Base-by-base conservation (phyloP, 2,329 filamentous ascomycete genomes). In the Hymenoscyphus salicellus region DNA sequence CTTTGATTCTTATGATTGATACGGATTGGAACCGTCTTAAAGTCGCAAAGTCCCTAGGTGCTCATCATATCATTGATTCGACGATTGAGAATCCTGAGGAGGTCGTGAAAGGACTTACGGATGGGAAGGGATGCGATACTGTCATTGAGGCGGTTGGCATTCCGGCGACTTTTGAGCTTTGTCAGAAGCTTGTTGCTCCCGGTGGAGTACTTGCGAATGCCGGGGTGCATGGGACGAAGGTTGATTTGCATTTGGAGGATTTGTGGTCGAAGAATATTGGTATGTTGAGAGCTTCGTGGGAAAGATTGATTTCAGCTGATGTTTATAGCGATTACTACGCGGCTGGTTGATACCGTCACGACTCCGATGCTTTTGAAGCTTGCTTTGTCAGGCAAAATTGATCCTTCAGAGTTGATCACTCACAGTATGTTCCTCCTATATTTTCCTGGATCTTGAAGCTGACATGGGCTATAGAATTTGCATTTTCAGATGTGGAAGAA, bases 151-250 rank as follows among this genome's bases (percentile, higher is more conserved):
- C 36, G 2, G 36, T 38, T 14, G 36, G 36, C 1, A 76, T 83
- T 8, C 82, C 82, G 0, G 77, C 77, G 0, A 85, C 82, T 0
- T 85, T 86, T 70, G 77, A 81, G 17, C 74, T 85, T 52, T 82
- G 80, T 61, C 84, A 87, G 72, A 75, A 80, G 7, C 70, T 87
- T 28, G 78, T 87, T 10, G 83, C 81, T 0, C 75, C 80, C 0
- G 84, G 84, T 1, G 84, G 83, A 3, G 75, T 77, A 0, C 80
- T 87, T 66, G 84, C 84, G 3, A 87, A 86, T 70, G 78, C 87
- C 2, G 84, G 84, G 8, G 84, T 87, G 6, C 83, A 86, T 69
- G 84, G 84, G 0, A 78, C 75, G n/a, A 80, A 79, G 57, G 84
- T 80, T 0, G 76, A 81, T 62, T 73, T 86, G 49, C 79, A 83